phyloP scores from a whole-genome alignment of 805 yeast species.

The Lachancea sp. region DNA sequence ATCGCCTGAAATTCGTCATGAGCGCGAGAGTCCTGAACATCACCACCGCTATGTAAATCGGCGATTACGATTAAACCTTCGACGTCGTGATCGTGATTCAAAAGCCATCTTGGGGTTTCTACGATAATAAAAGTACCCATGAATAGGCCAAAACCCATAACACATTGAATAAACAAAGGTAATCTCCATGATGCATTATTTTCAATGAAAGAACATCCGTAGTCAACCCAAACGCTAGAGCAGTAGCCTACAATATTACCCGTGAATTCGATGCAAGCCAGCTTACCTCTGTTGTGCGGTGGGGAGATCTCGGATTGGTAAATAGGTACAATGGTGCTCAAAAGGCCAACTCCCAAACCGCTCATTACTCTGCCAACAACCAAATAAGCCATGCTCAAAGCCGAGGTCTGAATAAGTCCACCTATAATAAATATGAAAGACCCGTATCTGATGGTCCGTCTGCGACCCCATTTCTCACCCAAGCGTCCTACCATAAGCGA shows the following conservation, averaged over 20 bases:
- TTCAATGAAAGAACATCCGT: slow-evolving; percentile 56
- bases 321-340: slow-evolving; percentile 79
- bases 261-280: slow-evolving; percentile 83
- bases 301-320: slow-evolving; percentile 88
- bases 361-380: slow-evolving; percentile 71
- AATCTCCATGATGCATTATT: slow-evolving; percentile 67
- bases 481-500: slow-evolving; percentile 72
- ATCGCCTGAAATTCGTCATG: slow-evolving; percentile 69
- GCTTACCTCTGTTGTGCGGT: slow-evolving; percentile 73
- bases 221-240: slow-evolving; percentile 83
- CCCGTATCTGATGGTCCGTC: slow-evolving; percentile 73
- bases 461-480: slow-evolving; percentile 74
- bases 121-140: slow-evolving; percentile 73
- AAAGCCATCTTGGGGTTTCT: slow-evolving; percentile 86
- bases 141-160: slow-evolving; percentile 62
- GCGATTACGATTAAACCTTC: slow-evolving; percentile 85
- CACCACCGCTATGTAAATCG: slow-evolving; percentile 73
- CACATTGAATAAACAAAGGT: slow-evolving; percentile 69
- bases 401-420: slow-evolving; percentile 63
- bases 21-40: slow-evolving; percentile 62
- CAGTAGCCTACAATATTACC: slow-evolving; percentile 81
- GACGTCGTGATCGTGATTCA: slow-evolving; percentile 70
- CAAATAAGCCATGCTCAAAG: slow-evolving; percentile 48
- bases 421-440: slow-evolving; percentile 73
- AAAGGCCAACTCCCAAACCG: slow-evolving; percentile 82